Percentiles rank a stretch among this genome's conserved stretches.
These are phyloP conservation scores for Rosa hybrid DNA, from an alignment of 331 rosid genomes.

Conservation along the genomic window DNA sequence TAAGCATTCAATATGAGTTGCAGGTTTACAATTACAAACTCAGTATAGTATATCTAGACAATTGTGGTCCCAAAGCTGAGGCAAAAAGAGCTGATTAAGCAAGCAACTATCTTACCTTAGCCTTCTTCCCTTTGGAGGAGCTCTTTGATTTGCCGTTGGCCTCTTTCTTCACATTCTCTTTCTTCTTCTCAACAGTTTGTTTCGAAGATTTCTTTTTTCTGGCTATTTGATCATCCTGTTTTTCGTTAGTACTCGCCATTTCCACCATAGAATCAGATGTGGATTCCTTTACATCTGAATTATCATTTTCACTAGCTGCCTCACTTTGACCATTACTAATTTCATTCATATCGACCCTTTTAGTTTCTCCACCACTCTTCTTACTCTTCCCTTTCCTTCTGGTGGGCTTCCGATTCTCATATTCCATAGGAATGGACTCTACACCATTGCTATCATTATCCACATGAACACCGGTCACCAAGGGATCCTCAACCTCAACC, in stretches of 20 bases:
- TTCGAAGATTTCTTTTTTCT: constrained; percentile 45
- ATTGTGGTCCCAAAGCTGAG: neutral
- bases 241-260: constrained; percentile 27
- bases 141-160: constrained; percentile 44
- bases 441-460: constrained; percentile 46
- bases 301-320: constrained; percentile 31
- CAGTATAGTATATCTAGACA: neutral
- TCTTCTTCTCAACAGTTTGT: constrained; percentile 45
- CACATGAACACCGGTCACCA: constrained; percentile 23
- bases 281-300: constrained; percentile 44
- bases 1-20: neutral
- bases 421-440: constrained; percentile 38
- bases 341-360: constrained; percentile 25
- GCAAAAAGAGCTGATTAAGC: constrained; percentile 3
- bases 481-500: constrained; percentile 27
- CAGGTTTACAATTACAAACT: neutral
- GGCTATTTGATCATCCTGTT: constrained; percentile 38
- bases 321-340: constrained; percentile 20
- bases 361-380: constrained; percentile 41
- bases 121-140: constrained; percentile 66
- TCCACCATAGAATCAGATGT: constrained; percentile 30
- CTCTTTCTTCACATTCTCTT: constrained; percentile 49
- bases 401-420: constrained; percentile 49
- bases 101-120: constrained; percentile 60
- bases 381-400: constrained; percentile 61